Conservation (phyloP, 257 asterid species). For the Capsicum baccatum region DNA sequence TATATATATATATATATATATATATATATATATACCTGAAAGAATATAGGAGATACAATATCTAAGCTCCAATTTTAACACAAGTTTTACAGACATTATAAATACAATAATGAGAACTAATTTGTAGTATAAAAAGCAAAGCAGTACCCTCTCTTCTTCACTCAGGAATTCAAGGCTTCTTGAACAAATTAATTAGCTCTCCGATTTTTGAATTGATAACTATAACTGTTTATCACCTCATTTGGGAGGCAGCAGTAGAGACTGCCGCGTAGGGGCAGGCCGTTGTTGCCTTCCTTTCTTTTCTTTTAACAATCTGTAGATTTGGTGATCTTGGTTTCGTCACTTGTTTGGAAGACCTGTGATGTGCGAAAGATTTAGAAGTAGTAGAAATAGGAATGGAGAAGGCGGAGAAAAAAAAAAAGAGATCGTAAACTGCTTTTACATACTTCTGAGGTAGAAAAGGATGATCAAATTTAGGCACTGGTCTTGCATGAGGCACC, state of each 20-base stretch:
- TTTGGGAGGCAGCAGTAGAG: too few relatives aligned
- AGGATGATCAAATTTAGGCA: slow-evolving; percentile 73
- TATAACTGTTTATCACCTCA: too few relatives aligned
- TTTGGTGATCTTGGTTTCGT: slow-evolving; percentile 87
- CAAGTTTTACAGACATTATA: too few relatives aligned
- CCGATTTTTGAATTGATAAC: too few relatives aligned
- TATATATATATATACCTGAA: slow-evolving; percentile 2
- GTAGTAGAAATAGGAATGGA: background rate
- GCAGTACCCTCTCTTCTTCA: too few relatives aligned
- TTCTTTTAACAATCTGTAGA: slow-evolving; percentile 56
- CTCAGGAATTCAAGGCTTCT: slow-evolving; percentile 59
- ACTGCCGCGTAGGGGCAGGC: slow-evolving; percentile 39
- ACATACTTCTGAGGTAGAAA: slow-evolving; percentile 84
- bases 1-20: too few relatives aligned
- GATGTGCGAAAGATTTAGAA: background rate
- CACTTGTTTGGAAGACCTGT: slow-evolving; percentile 71
- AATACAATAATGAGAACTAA: too few relatives aligned
- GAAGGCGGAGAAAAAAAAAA: background rate
- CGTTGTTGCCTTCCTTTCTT: slow-evolving; percentile 56
- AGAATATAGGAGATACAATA: background rate
- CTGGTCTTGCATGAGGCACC: slow-evolving; percentile 89
- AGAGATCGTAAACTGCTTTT: background rate
- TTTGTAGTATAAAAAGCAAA: too few relatives aligned
- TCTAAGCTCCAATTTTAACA: background rate
- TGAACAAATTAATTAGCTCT: too few relatives aligned